phyloP scores from a whole-genome alignment of 352 stramenopile species.

The Globisporangium viniferum region DNA sequence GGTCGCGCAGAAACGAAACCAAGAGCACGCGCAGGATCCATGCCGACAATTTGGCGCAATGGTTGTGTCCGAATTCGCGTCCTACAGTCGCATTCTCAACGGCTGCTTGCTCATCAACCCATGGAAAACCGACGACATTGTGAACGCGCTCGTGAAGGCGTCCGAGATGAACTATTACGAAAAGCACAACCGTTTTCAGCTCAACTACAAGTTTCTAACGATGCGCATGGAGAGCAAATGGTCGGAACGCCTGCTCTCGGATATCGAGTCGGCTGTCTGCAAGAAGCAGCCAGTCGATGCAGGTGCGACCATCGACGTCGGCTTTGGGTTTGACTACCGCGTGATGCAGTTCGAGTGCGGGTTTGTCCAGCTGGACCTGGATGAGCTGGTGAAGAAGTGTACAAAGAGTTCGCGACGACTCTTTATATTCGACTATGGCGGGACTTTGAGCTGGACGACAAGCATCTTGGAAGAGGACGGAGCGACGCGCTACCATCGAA shows the following conservation, averaged over 20 bases:
- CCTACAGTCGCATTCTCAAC: constrained; percentile 94
- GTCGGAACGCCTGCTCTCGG: constrained; percentile 92
- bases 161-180: constrained; percentile 79
- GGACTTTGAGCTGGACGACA: constrained; percentile 88
- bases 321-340: constrained; percentile 95
- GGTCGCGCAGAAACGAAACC: constrained; percentile 55
- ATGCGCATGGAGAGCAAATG: constrained; percentile 84
- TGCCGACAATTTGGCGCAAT: constrained; percentile 74
- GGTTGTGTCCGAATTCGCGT: constrained; percentile 96
- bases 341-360: constrained; percentile 94
- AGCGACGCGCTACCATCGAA: constrained; percentile 23
- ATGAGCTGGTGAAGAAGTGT: constrained; percentile 85
- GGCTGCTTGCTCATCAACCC: constrained; percentile 97
- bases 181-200: constrained; percentile 61
- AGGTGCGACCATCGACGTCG: constrained; percentile 82
- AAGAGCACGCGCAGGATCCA: constrained; percentile 32
- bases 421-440: constrained; percentile 98
- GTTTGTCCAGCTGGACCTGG: constrained; percentile 91
- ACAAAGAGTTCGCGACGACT: constrained; percentile 56
- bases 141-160: constrained; percentile 56
- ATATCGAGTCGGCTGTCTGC: constrained; percentile 86
- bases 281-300: constrained; percentile 37
- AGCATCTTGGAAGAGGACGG: constrained; percentile 63
- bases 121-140: constrained; percentile 93
- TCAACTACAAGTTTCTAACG: constrained; percentile 89